Conservation (phyloP, 2,329 filamentous ascomycete species). For the Colletotrichum sp. region DNA sequence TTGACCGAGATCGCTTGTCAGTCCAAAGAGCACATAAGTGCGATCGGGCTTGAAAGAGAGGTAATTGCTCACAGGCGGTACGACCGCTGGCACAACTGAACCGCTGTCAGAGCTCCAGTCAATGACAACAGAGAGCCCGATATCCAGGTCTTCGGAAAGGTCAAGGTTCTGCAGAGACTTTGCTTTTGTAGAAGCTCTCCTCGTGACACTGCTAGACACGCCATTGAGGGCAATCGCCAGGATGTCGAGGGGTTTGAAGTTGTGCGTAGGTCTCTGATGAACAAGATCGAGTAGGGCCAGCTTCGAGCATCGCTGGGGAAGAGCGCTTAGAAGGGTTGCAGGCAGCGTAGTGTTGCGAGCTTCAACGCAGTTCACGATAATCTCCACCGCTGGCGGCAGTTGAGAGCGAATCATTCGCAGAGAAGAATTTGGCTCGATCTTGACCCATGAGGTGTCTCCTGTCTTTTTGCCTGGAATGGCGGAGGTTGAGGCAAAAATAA, state of each 20-base stretch:
- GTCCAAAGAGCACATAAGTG: background rate
- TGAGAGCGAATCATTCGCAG: background rate
- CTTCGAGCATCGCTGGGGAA: background rate
- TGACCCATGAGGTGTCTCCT: background rate
- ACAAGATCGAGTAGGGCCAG: background rate
- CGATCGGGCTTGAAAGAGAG: background rate
- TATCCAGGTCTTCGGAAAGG: background rate
- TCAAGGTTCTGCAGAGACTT: background rate
- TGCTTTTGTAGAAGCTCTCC: background rate
- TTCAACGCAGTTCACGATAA: background rate
- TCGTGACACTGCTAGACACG: background rate
- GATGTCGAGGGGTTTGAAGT: background rate
- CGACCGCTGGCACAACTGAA: background rate
- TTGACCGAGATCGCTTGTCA: background rate
- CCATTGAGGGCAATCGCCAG: background rate
- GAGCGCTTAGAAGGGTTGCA: background rate
- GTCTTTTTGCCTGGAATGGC: background rate
- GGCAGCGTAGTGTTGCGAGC: background rate
- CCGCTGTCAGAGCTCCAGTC: background rate
- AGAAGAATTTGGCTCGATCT: background rate
- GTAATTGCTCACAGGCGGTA: background rate
- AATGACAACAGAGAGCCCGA: background rate
- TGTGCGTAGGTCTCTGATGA: background rate
- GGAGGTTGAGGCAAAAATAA: background rate
- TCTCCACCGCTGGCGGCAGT: background rate